Percentiles rank a stretch among this genome's conserved stretches.
Conservation (phyloP, 352 stramenopile species). For the Phytophthora fragariaefolia region DNA sequence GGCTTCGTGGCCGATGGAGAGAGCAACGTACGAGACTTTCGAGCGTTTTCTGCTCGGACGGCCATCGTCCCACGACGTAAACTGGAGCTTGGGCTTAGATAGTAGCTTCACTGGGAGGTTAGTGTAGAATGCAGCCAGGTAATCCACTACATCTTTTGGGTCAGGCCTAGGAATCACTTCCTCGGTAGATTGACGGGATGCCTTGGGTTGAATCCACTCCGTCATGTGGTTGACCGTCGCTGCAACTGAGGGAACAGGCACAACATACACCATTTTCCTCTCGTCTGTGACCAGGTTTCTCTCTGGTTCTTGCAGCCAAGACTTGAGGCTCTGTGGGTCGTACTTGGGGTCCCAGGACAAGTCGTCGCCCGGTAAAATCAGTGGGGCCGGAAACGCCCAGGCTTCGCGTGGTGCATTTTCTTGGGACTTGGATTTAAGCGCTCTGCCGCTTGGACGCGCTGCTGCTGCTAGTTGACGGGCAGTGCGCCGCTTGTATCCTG, state of each 20-base stretch:
- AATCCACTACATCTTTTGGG: constrained; percentile 16
- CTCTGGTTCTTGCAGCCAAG: constrained; percentile 23
- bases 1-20: constrained; percentile 26
- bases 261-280: constrained; percentile 31
- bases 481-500: constrained; percentile 19
- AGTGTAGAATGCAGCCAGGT: constrained; percentile 24
- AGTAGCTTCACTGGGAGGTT: constrained; percentile 30
- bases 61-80: constrained; percentile 22
- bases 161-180: constrained; percentile 7
- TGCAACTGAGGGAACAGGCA: constrained; percentile 21
- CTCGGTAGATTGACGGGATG: constrained; percentile 4
- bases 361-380: constrained; percentile 26
- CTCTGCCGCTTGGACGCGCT: constrained; percentile 8
- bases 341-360: constrained; percentile 28
- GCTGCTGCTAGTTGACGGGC: constrained; percentile 17
- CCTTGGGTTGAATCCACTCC: constrained; percentile 25
- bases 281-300: constrained; percentile 25
- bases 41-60: constrained; percentile 18
- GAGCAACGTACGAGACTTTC: constrained; percentile 22
- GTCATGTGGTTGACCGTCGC: constrained; percentile 21
- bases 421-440: constrained; percentile 9
- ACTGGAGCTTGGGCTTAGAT: constrained; percentile 24
- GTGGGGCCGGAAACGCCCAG: constrained; percentile 21
- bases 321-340: constrained; percentile 29
- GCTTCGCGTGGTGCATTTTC: neutral